Evolutionary conservation across 1,284 basidiomycete species (phyloP), one percentile per base, ranked within the genome.

Genomic region (Gomphus bonarii): DNA sequence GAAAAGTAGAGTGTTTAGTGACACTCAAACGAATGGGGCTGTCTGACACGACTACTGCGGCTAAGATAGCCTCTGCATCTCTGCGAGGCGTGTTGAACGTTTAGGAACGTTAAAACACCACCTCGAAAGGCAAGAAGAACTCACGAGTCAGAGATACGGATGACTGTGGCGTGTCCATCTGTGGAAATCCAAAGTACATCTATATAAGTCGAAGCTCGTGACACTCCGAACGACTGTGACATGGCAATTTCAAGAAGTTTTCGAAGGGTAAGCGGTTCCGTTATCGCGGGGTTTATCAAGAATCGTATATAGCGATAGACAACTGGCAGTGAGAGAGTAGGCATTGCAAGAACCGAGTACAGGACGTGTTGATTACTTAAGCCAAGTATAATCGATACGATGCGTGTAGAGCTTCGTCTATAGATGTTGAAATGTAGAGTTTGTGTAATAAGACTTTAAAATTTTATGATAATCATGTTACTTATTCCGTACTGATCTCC

Each of bases 161-260:
- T 54, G 36, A 78, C 68, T 3, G 66, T 59, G 43, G 72, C 68
- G 5, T 57, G 47, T 6, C 72, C 70, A 22, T 68, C 65, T 10
- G 68, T 67, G 20, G 68, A 56, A 9, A 76, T 60, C 62, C 68
- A 71, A 18, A 78, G 61, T 4, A 77, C 63, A 58, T 77, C 75
- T 22, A 77, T 55, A 58, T 76, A 74, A 2, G 67, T 71, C 59
- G 68, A 66, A 22, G 75, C 69, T 11, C 63, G 65, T 10, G 71
- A 69, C 48, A 70, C 59, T 9, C 75, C 75, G 59, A 77, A 77
- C 11, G 67, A 67, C 59, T 74, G 74, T 6, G 64, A 46, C 51
- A 77, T 67, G 0, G 74, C 71, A 28, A 74, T 73, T 60, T 78
- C 77, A 18, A 78, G 62, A 5, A 66, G 31, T 58, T 73, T 76